phyloP scores from a whole-genome alignment of 2,329 filamentous ascomycete genomes.

The Podosphaera fusca region DNA sequence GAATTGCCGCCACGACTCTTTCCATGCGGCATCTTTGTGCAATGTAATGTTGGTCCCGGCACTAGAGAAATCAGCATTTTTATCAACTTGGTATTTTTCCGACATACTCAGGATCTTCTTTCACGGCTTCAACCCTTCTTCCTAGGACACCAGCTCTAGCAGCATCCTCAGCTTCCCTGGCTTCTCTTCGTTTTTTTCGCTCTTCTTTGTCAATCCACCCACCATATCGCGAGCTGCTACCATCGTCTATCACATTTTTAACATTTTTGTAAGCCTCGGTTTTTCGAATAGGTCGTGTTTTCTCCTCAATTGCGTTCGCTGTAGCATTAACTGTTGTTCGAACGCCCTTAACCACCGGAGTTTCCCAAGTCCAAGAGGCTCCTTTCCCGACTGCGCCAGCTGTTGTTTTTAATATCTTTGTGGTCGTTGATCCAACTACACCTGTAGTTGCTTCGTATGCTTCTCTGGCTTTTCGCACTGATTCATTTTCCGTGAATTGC shows the following conservation, averaged over 20 bases:
- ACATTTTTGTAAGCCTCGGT: conserved; percentile 90
- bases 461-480: conserved; percentile 61
- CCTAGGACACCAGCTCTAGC: conserved; percentile 19
- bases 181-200: conserved; percentile 54
- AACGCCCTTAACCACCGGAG: conserved; percentile 73
- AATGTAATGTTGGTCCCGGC: conserved; percentile 85
- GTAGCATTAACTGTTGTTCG: conserved; percentile 70
- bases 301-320: conserved; percentile 72
- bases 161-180: conserved; percentile 39
- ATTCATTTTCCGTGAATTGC: conserved; percentile 82
- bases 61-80: conserved; percentile 26
- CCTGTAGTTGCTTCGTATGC: conserved; percentile 75
- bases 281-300: conserved; percentile 79
- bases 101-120: conserved; percentile 74
- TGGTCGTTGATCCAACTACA: conserved; percentile 55
- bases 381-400: conserved; percentile 73
- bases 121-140: conserved; percentile 33
- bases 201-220: conserved; percentile 96
- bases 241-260: conserved; percentile 90
- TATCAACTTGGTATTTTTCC: conserved; percentile 4
- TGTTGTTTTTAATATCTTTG: conserved; percentile 62
- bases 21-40: conserved; percentile 94
- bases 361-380: conserved; percentile 94
- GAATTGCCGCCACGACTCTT: conserved; percentile 95
- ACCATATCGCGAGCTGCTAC: conserved; percentile 84